phyloP scores from a whole-genome alignment of 192 early-diverging fungal species.

The Obelidium mucronatum region DNA sequence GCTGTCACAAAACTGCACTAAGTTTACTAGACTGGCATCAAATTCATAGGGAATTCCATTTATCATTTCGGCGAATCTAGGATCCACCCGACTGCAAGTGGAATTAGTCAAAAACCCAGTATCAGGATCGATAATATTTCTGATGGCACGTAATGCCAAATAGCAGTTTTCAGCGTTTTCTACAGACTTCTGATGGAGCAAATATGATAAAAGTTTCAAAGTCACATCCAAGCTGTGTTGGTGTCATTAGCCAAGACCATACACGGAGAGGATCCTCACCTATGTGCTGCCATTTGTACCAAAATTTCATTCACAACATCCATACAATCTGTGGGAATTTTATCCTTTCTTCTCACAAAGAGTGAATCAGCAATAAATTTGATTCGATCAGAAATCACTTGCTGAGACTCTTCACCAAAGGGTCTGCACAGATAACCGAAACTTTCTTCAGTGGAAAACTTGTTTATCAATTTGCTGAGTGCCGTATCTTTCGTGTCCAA shows the following conservation, averaged over 20 bases:
- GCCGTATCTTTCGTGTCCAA: constrained; percentile 48
- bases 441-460: constrained; percentile 33
- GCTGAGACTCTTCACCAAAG: constrained; percentile 47
- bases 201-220: constrained; percentile 42
- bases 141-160: constrained; percentile 50
- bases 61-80: constrained; percentile 43
- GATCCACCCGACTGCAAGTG: constrained; percentile 33
- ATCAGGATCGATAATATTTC: constrained; percentile 54
- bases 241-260: too few species aligned
- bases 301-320: constrained; percentile 52
- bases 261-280: constrained; percentile 29
- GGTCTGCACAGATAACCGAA: constrained; percentile 45
- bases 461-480: constrained; percentile 35
- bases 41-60: constrained; percentile 49
- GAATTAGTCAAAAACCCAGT: constrained; percentile 44
- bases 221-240: constrained; percentile 46
- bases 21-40: constrained; percentile 36
- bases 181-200: constrained; percentile 37
- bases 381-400: constrained; percentile 44
- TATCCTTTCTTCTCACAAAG: constrained; percentile 46
- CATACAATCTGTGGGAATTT: constrained; percentile 46
- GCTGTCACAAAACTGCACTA: constrained; percentile 47
- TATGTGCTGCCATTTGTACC: constrained; percentile 60
- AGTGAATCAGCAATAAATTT: constrained; percentile 53
- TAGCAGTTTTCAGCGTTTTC: constrained; percentile 45